A percentile compares a stretch with the other conserved stretches of the same genome.
Conservation (phyloP, 208 protist genomes). For the Lotmaria passim region DNA sequence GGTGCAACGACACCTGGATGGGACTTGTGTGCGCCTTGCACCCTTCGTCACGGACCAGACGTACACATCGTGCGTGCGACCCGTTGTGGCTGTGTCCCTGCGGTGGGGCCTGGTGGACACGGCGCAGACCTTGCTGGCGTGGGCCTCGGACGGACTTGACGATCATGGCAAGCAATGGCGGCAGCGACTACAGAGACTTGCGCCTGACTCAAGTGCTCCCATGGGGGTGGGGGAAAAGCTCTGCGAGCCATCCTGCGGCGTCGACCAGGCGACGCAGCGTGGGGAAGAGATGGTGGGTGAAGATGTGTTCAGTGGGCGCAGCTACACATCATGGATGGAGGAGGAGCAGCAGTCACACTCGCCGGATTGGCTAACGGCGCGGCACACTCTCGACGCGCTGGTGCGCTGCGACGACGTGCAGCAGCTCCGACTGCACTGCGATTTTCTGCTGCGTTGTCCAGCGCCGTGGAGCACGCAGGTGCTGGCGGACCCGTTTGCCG, state of each 20-base stretch:
- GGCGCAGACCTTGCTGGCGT: conserved; percentile 35
- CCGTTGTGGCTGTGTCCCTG: conserved; percentile 24
- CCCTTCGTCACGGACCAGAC: neutral
- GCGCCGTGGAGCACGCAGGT: conserved; percentile 30
- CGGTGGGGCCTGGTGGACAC: conserved; percentile 19
- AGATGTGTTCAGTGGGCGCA: neutral
- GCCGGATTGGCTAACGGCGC: neutral
- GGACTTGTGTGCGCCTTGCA: neutral
- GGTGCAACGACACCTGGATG: conserved; percentile 5
- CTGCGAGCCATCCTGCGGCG: no score
- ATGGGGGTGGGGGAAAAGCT: no score
- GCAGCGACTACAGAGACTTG: conserved; percentile 15
- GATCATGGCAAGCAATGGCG: conserved; percentile 23
- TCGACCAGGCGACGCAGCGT: neutral
- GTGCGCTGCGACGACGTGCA: conserved; percentile 12
- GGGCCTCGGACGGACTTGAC: conserved; percentile 18
- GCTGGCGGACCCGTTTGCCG: conserved; percentile 48
- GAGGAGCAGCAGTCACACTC: neutral
- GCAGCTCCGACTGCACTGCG: conserved; percentile 40
- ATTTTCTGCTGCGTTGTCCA: conserved; percentile 38
- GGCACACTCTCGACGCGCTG: conserved; percentile 36
- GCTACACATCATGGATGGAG: conserved; percentile 13
- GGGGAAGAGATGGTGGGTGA: neutral
- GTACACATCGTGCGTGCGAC: conserved; percentile 15
- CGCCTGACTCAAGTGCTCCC: no score